Base-by-base conservation (phyloP, 1,284 basidiomycete genomes). In the Trametes polyzona region DNA sequence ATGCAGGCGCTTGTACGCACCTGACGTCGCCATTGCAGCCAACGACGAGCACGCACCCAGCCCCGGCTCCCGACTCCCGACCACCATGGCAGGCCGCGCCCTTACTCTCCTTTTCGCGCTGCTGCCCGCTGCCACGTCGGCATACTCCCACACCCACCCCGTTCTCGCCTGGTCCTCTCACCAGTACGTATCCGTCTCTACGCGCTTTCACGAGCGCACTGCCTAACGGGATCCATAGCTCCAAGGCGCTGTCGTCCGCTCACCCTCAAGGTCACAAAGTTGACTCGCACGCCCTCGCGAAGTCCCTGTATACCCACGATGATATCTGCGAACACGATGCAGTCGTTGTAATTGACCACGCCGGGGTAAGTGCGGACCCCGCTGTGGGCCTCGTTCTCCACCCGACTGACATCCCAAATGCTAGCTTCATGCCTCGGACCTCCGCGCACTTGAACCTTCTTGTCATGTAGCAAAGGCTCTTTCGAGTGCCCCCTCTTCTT, bases 81-180 rank as follows among this genome's bases (percentile, higher is more conserved):
- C 55, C 61, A 65, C 54, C 62, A 69, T 71, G 65, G 57, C 64
- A 30, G 47, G 59, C 47, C 63, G 60, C 30, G 61, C 63, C 39
- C 44, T 67, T 17, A 53, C 60, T 16, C 43, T 67, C 46, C 42
- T 73, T 23, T 63, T 66, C 21, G 69, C 79, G 29, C 68, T 85
- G 35, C 67, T 81, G 35, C 79, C 80, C 1, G 61, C 65, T 9
- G 78, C 75, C 2, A 78, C 75, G 6, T 67, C 78, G 32, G 86
- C 84, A 1, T 88, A 83, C 71, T 80, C 78, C 6, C 77, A 84
- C 52, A 86, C 86, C 0, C 70, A 76, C 2, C 88, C 88, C 3
- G 67, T 90, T 12, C 69, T 91, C 7, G 81, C 82, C n/a, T 91
- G 89, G 89, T 83, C 88, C 0, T 87, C 87, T 23, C 74, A 79